phyloP scores from a whole-genome alignment of 1,284 basidiomycete genomes.

The Tremellales sp. region DNA sequence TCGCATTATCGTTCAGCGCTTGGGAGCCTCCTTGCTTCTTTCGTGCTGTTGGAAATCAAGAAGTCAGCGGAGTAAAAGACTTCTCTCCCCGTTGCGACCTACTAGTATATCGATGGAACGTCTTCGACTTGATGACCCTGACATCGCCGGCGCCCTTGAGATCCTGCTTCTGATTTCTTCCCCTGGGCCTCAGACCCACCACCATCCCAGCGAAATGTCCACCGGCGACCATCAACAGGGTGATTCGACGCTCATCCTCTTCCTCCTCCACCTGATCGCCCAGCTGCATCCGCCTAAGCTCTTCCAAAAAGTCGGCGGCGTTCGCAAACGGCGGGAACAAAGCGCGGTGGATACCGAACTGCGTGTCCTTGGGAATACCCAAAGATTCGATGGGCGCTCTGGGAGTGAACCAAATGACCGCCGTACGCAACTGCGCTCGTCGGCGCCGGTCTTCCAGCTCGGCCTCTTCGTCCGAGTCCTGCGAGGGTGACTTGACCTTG shows the following conservation, averaged over 20 bases:
- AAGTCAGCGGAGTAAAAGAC: conserved; percentile 7
- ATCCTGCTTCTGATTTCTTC: conserved; percentile 57
- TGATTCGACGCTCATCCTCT: conserved; percentile 73
- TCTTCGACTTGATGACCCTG: conserved; percentile 85
- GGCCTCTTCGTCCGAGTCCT: conserved; percentile 42
- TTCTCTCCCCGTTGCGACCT: conserved; percentile 21
- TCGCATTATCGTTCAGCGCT: conserved; percentile 84
- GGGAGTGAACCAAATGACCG: conserved; percentile 83
- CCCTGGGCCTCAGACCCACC: conserved; percentile 55
- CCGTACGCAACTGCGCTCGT: conserved; percentile 59
- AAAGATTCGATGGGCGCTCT: conserved; percentile 44
- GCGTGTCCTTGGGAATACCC: conserved; percentile 58
- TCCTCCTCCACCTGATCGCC: conserved; percentile 43
- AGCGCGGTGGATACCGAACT: conserved; percentile 82
- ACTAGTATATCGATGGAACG: conserved; percentile 99
- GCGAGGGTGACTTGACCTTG: conserved; percentile 12
- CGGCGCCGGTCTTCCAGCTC: conserved; percentile 43
- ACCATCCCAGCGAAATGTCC: conserved; percentile 96
- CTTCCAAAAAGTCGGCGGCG: conserved; percentile 44
- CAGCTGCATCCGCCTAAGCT: conserved; percentile 65
- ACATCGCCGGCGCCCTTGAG: conserved; percentile 56
- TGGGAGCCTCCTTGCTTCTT: conserved; percentile 97
- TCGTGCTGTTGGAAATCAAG: conserved; percentile 62
- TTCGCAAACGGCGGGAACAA: conserved; percentile 59
- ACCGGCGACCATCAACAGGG: conserved; percentile 92